Evolutionary conservation across 257 asterid genomes (phyloP).

Genomic region (Fraxinus pennsylvanica): DNA sequence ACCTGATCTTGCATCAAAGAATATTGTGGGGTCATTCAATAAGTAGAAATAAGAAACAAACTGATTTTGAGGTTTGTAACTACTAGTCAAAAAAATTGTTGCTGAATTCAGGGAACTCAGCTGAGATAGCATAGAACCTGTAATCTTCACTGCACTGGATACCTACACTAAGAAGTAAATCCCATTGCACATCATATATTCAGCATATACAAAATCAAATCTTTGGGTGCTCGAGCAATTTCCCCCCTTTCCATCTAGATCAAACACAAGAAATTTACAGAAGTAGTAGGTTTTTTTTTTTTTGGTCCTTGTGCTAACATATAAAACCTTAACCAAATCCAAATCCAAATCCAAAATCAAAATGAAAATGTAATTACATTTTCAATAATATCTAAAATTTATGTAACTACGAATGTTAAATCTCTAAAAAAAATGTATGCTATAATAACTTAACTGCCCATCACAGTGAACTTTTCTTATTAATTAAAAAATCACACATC

Average conservation of each 20-base stretch:
- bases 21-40: not conserved
- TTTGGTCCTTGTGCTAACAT: not conserved
- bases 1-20: slow-evolving; percentile 99
- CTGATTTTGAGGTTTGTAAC: too few relatives aligned
- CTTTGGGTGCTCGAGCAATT: not conserved
- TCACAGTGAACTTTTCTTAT: not conserved
- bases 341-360: too few relatives aligned
- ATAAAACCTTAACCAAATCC: not conserved
- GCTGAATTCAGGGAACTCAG: too few relatives aligned
- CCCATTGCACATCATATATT: too few relatives aligned
- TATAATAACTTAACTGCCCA: not conserved
- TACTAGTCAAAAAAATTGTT: too few relatives aligned
- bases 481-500: not conserved
- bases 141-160: too few relatives aligned
- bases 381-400: not conserved
- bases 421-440: not conserved
- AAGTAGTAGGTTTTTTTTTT: not conserved
- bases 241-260: too few relatives aligned
- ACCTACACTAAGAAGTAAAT: too few relatives aligned
- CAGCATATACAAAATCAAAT: too few relatives aligned
- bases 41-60: too few relatives aligned
- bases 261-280: not conserved
- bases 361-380: not conserved
- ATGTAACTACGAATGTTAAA: not conserved
- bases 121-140: too few relatives aligned